These are phyloP conservation scores for Fusarium mundagurra DNA, from an alignment of 2,329 filamentous ascomycete genomes.

Conservation along the genomic window DNA sequence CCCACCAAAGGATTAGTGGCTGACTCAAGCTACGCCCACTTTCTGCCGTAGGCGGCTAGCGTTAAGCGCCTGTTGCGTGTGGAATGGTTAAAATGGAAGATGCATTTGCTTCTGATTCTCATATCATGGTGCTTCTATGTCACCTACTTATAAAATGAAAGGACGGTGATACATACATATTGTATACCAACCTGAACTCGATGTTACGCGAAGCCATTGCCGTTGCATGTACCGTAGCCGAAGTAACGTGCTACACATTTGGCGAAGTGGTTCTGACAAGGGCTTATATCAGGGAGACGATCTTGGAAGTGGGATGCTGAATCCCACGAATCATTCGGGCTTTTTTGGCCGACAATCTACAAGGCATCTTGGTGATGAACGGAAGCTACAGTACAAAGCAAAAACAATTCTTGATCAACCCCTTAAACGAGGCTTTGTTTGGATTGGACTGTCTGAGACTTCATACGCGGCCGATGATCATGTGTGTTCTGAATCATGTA, in stretches of 20 bases:
- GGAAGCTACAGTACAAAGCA: not conserved
- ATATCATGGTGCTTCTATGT: not conserved
- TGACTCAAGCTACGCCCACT: slow-evolving; percentile 14
- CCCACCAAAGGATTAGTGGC: slow-evolving; percentile 11
- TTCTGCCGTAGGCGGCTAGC: slow-evolving; percentile 12
- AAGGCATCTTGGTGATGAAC: not conserved
- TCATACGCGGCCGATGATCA: slow-evolving; percentile 13
- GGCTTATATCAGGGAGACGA: slow-evolving; percentile 12
- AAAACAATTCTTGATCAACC: not conserved
- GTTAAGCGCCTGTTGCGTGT: slow-evolving; percentile 25
- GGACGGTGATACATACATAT: not conserved
- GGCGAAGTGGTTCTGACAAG: slow-evolving; percentile 11
- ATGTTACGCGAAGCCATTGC: not conserved
- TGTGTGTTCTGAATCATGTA: slow-evolving; percentile 9
- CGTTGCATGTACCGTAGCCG: not conserved
- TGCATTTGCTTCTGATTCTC: slow-evolving; percentile 1
- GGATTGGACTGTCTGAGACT: slow-evolving; percentile 4
- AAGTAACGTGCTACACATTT: not conserved
- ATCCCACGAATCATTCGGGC: slow-evolving; percentile 7
- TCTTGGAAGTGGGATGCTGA: not conserved
- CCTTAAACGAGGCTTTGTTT: slow-evolving; percentile 1
- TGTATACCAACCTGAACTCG: not conserved
- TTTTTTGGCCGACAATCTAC: not conserved
- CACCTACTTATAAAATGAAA: not conserved
- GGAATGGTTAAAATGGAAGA: slow-evolving; percentile 10